Base-by-base conservation (phyloP, 2,329 filamentous ascomycete species). In the Dactylellina parvicollis region DNA sequence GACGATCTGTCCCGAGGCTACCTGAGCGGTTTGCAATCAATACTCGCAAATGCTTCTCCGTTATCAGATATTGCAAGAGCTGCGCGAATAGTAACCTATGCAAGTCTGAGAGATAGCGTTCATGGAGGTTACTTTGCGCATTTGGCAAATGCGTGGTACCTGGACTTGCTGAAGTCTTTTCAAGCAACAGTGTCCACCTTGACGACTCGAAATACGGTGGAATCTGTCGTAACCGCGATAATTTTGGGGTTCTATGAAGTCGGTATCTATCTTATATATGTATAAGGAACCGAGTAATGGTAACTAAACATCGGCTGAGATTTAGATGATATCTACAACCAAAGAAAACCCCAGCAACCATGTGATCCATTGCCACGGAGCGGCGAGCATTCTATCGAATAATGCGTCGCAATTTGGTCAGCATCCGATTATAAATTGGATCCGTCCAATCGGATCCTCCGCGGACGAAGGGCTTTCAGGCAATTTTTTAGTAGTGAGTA, bases 241-340 rank as follows among this genome's bases (percentile, higher is more conserved):
- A 22, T 60, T 22, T 34, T 60, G 16, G 55, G 55, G 1, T 22
- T 60, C 14, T 60, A 60, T 16, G 55, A 60, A 12, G 55, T 47
- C 32, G 34, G 40, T n/a, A 20, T 9, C 24, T 7, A 8, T 34
- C 8, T 5, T 2, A 2, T 26, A 44, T 44, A 50, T 30, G 10
- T 3, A 14, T 38, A 14, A 14, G 30, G 12, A 32, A 12, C 16
- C 34, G 34, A n/a, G 34, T 38, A 12, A 32, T 5, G n/a, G n/a
- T n/a, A n/a, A n/a, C n/a, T n/a, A 14, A 14, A 38, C 34, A 7
- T 5, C 4, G 4, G 34, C 16, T 9, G 10, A 26, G 26, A 28
- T 28, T 16, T 22, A 60, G 55, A 60, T 60, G 42, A 36, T 60
- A 46, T 47, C 55, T 22, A 46, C 55, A 1, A 60, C 55, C 7